Evolutionary conservation across 352 stramenopile genomes (phyloP), one percentile per base, ranked within the genome.

Genomic region (Peronospora belbahrii): DNA sequence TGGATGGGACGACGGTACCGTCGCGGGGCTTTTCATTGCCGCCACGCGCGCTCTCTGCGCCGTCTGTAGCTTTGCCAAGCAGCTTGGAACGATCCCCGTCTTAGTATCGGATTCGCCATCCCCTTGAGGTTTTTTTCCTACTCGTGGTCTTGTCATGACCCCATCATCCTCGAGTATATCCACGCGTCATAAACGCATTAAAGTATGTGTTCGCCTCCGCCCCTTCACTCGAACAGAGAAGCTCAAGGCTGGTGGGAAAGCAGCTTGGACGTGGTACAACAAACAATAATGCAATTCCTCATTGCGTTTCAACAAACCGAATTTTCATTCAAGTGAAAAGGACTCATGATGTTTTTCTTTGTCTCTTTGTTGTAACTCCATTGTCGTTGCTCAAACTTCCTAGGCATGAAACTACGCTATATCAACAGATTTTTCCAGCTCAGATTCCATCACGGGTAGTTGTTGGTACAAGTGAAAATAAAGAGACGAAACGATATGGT

Each of bases 351-450:
- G n/a, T n/a, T n/a, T n/a, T n/a, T n/a, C n/a, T n/a, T n/a, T n/a
- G n/a, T n/a, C n/a, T n/a, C n/a, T n/a, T n/a, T n/a, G n/a, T n/a
- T n/a, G n/a, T n/a, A n/a, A n/a, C n/a, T n/a, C n/a, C n/a, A n/a
- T n/a, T n/a, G n/a, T n/a, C n/a, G n/a, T n/a, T n/a, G n/a, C n/a
- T n/a, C n/a, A n/a, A n/a, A n/a, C n/a, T 28, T 13, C 35, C 20
- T 50, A 88, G 81, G 81, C 73, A 95, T 35, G 68, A 84, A 33
- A 88, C 90, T 56, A 87, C 65, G 47, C 94, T 96, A 68, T 85
- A 85, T 69, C 84, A 93, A 56, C 74, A 89, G 61, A 87, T 90
- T 52, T 85, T 85, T 54, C 78, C 73, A 2, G 77, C 75, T 34
- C 73, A 78, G 38, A 70, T 77, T 43, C 67, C 63, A 22, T 45